Conservation (phyloP, 306 rosid species). For the Medicago truncatula region MtrunA17r5.0-ANR NC_053049.1:5502001-5502500, state of each 20-base stretch:
- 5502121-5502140: neutral
- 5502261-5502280: conserved; percentile 40
- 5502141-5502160: too few species aligned
- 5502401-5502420: neutral
- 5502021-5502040: too few species aligned
- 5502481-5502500: neutral
- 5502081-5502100: neutral
- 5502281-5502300: conserved; percentile 38
- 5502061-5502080: too few species aligned
- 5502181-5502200: conserved; percentile 48
- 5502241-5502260: conserved; percentile 50
- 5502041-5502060: too few species aligned
- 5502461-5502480: conserved; percentile 10
- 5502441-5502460: conserved; percentile 13
- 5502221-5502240: conserved; percentile 39
- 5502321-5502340: conserved; percentile 8
- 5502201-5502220: conserved; percentile 11
- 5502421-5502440: conserved; percentile 7
- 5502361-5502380: conserved; percentile 27
- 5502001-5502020: too few species aligned
- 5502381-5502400: conserved; percentile 13
- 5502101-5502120: neutral
- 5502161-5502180: neutral
- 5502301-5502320: neutral
- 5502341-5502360: conserved; percentile 31